Evolutionary conservation across 2,329 filamentous ascomycete genomes (phyloP).

Genomic region (Beauveria sp.): DNA sequence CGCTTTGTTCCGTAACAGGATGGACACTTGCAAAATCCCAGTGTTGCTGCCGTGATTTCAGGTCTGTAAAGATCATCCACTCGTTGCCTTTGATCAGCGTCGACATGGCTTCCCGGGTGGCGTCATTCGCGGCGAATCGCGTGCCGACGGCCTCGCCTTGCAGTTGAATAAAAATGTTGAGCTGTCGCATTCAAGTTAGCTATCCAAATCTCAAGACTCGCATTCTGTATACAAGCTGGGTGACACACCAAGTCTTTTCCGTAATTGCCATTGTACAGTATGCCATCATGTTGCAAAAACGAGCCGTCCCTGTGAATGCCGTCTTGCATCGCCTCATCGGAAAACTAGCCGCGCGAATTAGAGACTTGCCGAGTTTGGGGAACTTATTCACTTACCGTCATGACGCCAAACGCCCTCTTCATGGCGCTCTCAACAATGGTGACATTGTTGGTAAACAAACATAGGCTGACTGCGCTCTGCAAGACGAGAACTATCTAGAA

Average conservation of each 20-base stretch:
- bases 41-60: conserved; percentile 12
- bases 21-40: conserved; percentile 17
- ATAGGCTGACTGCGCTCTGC: conserved; percentile 18
- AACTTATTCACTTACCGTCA: conserved; percentile 12
- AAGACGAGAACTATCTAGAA: conserved; percentile 17
- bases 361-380: background rate
- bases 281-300: conserved; percentile 18
- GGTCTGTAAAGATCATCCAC: conserved; percentile 18
- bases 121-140: conserved; percentile 14
- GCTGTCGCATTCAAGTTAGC: conserved; percentile 1
- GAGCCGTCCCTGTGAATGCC: conserved; percentile 19
- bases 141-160: conserved; percentile 17
- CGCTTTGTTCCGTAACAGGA: background rate
- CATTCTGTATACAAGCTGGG: too few relatives aligned
- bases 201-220: too few relatives aligned
- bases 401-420: conserved; percentile 14
- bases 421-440: conserved; percentile 16
- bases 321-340: conserved; percentile 13
- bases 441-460: conserved; percentile 16
- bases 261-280: conserved; percentile 20
- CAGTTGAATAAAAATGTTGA: conserved; percentile 19
- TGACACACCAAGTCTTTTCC: conserved; percentile 17
- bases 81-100: conserved; percentile 16
- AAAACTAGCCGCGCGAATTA: conserved; percentile 10
- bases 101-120: conserved; percentile 15